phyloP scores from a whole-genome alignment of 2,329 filamentous ascomycete species.

The Cadophora sp. region DNA sequence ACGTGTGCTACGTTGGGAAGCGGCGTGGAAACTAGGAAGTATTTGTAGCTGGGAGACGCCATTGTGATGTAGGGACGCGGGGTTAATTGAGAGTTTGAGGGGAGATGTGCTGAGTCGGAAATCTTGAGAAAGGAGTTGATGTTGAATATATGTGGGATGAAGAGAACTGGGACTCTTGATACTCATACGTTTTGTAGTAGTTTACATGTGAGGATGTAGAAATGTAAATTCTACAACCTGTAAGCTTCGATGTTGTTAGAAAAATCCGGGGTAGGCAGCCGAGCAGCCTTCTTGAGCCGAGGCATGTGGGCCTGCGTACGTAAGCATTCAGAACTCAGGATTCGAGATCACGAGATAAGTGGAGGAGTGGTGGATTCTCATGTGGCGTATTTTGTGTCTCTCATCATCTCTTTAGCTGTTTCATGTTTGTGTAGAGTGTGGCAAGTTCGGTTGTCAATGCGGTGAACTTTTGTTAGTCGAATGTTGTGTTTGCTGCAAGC shows the following conservation, averaged over 20 bases:
- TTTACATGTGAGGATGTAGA: neutral
- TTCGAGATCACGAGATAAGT: neutral
- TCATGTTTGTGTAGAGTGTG: neutral
- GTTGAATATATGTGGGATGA: neutral
- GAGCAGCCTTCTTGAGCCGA: neutral
- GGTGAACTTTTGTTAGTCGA: neutral
- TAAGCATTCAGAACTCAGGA: neutral
- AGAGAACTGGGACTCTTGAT: neutral
- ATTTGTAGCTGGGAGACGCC: conserved; percentile 29
- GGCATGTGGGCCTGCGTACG: neutral
- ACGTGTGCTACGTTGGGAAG: conserved; percentile 81
- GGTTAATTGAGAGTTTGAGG: neutral
- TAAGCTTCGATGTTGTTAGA: conserved; percentile 10
- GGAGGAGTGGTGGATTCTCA: too few species aligned
- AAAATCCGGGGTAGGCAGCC: conserved; percentile 8
- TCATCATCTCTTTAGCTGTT: neutral
- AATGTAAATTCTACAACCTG: neutral
- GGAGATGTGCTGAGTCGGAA: neutral
- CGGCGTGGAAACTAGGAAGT: conserved; percentile 71
- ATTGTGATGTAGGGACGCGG: conserved; percentile 6
- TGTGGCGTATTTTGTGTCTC: too few species aligned
- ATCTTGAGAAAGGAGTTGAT: neutral
- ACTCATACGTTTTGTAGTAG: neutral
- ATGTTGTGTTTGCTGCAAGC: neutral
- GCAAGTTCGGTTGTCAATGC: neutral